Base-by-base conservation (phyloP, 768 basidiomycete genomes). In the Termitomyces sp. region DNA sequence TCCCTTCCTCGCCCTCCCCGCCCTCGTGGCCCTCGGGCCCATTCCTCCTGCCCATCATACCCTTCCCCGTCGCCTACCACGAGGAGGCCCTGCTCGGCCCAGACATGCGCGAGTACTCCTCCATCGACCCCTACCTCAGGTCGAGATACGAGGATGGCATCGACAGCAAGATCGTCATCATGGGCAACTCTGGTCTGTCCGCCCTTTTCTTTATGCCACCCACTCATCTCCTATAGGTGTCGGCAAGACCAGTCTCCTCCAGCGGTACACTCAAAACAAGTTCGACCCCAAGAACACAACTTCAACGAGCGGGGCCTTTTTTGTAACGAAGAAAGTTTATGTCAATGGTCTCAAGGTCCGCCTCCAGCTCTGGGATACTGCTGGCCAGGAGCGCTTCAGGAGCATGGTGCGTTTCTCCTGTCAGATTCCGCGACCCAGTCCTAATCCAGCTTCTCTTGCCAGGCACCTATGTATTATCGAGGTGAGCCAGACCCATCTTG, bases 381-480 rank as follows among this genome's bases (percentile, higher is more conserved):
- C 92, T 54, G 93, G 93, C 32, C 93, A 95, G 79, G 93, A 94
- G 77, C 78, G 93, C 60, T 95, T 94, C 71, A 82, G 93, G 61
- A 90, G 88, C 68, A 92, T 94, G 90, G 90, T 90, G 60, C 44
- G 84, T 73, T 58, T 56, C 58, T 50, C 61, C 62, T 61, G 45
- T 64, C 46, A 58, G 58, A 52, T 43, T 59, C 58, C 55, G 48
- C 52, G 43, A 59, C 53, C 50, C 54, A 44, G 28, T 54, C 45
- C 47, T 53, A 48, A 64, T 64, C n/a, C 62, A 59, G 58, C 53
- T 62, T 63, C 18, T 54, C 57, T 46, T 18, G 46, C 50, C 65
- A 92, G 92, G 94, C 94, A 65, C 92, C 92, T 64, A 94, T 96
- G 88, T 96, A 95, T 77, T 95, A 95, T 80, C 86, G 93, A 75